Percentiles rank a stretch among this genome's conserved stretches.
phyloP scores from a whole-genome alignment of 2,329 filamentous ascomycete genomes.

The Lojkania enalia region DNA sequence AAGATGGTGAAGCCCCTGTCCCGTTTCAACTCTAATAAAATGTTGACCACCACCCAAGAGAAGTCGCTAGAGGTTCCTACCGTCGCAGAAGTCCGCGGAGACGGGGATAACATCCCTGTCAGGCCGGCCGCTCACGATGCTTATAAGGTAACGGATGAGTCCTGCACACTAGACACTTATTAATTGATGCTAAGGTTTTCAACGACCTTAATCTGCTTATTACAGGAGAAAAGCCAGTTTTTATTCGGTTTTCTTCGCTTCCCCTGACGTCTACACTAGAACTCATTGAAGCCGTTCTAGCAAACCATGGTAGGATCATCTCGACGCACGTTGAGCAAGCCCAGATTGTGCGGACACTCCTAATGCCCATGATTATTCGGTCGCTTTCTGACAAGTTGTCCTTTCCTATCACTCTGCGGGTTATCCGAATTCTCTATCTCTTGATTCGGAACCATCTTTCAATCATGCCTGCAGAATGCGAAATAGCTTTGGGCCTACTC shows the following conservation, averaged over 20 bases:
- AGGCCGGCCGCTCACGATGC: conserved; percentile 82
- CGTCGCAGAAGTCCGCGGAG: conserved; percentile 68
- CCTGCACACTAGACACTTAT: conserved; percentile 8
- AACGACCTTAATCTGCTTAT: conserved; percentile 87
- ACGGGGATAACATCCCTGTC: conserved; percentile 67
- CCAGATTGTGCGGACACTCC: conserved; percentile 71
- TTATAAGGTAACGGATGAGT: conserved; percentile 65
- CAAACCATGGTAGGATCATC: conserved; percentile 83
- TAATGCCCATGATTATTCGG: conserved; percentile 82
- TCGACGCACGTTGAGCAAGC: conserved; percentile 77
- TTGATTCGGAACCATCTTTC: conserved; percentile 77
- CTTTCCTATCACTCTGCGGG: conserved; percentile 80
- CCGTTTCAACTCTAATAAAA: background rate
- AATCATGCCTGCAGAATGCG: conserved; percentile 76
- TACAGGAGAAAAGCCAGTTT: conserved; percentile 80
- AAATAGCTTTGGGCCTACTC: conserved; percentile 77
- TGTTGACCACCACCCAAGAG: conserved; percentile 28
- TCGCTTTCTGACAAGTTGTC: conserved; percentile 75
- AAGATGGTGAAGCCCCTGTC: conserved; percentile 65
- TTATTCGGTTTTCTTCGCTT: conserved; percentile 76
- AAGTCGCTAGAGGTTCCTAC: conserved; percentile 57
- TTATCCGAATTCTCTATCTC: conserved; percentile 81
- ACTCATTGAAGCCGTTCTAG: conserved; percentile 85
- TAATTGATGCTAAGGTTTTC: conserved; percentile 64
- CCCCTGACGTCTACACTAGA: conserved; percentile 85